Conservation (phyloP, 2,329 filamentous ascomycete genomes). For the Penicillium sp. region DNA sequence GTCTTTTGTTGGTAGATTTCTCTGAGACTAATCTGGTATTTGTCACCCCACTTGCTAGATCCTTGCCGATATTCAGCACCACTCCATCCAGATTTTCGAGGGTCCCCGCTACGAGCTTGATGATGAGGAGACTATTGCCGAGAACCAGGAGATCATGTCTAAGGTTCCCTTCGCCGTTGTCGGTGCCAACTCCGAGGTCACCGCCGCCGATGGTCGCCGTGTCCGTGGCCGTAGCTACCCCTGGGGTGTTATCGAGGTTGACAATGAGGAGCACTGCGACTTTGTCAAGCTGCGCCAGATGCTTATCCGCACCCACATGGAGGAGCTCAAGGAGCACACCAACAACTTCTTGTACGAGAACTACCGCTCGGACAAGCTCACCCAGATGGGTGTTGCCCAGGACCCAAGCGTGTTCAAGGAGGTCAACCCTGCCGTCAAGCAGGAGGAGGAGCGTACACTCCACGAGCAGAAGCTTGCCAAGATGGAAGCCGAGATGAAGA, state of each 20-base stretch:
- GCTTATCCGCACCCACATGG: slow-evolving; percentile 99
- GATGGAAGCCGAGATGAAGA: slow-evolving; percentile 99
- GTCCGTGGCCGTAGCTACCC: slow-evolving; percentile 95
- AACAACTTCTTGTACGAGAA: slow-evolving; percentile 99
- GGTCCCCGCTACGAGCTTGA: slow-evolving; percentile 97
- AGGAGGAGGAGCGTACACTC: slow-evolving; percentile 95
- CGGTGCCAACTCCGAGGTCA: slow-evolving; percentile 93
- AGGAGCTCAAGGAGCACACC: slow-evolving; percentile 99
- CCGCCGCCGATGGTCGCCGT: slow-evolving; percentile 87
- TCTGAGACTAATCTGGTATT: slow-evolving; percentile 29
- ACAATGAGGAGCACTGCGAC: slow-evolving; percentile 99
- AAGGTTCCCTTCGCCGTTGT: slow-evolving; percentile 99
- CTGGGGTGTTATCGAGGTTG: slow-evolving; percentile 98
- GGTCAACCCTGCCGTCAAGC: slow-evolving; percentile 99
- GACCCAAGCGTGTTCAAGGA: slow-evolving; percentile 99
- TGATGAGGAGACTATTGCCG: slow-evolving; percentile 98
- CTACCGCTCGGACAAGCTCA: slow-evolving; percentile 99
- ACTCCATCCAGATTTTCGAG: slow-evolving; percentile 98
- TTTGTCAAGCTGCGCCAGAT: slow-evolving; percentile 99
- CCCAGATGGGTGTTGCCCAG: slow-evolving; percentile 96
- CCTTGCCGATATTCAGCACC: slow-evolving; percentile 92
- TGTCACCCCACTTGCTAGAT: slow-evolving; percentile 63
- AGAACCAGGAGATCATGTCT: slow-evolving; percentile 99
- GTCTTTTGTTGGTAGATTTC: not conserved
- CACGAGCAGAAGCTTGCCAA: slow-evolving; percentile 99